These are phyloP conservation scores for Lecanicillium sp. DNA, from an alignment of 2,329 filamentous ascomycete genomes.

Conservation along the genomic window DNA sequence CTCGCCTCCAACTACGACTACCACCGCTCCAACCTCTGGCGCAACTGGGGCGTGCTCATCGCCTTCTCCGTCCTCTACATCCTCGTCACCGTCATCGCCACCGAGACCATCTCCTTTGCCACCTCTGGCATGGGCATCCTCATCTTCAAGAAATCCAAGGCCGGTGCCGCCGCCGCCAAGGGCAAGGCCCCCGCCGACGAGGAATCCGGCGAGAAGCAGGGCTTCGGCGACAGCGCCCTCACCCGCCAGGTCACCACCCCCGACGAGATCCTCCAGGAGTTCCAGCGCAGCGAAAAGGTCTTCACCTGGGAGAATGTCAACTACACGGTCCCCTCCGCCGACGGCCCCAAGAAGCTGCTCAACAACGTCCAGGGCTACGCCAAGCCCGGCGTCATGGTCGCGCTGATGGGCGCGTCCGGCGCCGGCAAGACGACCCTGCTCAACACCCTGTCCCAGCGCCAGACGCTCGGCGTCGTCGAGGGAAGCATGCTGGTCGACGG, in stretches of 20 bases:
- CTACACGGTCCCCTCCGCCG: constrained; percentile 57
- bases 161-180: constrained; percentile 43
- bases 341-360: constrained; percentile 27
- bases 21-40: constrained; percentile 52
- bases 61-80: constrained; percentile 69
- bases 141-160: constrained; percentile 64
- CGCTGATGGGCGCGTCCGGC: constrained; percentile 73
- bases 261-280: constrained; percentile 36
- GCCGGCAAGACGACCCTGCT: constrained; percentile 81
- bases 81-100: constrained; percentile 60
- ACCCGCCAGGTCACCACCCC: constrained; percentile 10
- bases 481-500: constrained; percentile 79
- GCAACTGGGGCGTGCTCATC: constrained; percentile 69
- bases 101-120: constrained; percentile 60
- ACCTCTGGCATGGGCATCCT: constrained; percentile 59
- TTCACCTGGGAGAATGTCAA: constrained; percentile 68
- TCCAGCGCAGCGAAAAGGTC: constrained; percentile 53
- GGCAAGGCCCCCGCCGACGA: constrained; percentile 23
- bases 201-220: constrained; percentile 22
- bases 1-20: constrained; percentile 49
- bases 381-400: constrained; percentile 74
- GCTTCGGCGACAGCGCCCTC: constrained; percentile 22
- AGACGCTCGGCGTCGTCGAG: constrained; percentile 65
- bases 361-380: constrained; percentile 64
- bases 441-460: constrained; percentile 68